phyloP scores from a whole-genome alignment of 106 monocot genomes.

The Phalaenopsis equestris region DNA sequence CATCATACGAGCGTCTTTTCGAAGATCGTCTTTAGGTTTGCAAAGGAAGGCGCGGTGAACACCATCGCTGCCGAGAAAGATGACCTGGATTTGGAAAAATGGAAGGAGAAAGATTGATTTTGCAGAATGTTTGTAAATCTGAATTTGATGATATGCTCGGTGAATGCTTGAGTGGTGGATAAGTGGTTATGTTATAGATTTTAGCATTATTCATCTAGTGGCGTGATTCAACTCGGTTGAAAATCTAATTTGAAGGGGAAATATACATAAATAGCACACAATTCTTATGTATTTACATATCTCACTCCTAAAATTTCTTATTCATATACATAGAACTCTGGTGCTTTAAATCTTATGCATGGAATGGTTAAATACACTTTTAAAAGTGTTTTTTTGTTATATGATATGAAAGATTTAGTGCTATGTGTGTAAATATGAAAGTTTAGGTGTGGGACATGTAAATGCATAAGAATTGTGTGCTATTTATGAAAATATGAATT shows the following conservation, averaged over 20 bases:
- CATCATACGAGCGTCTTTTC: constrained; percentile 99
- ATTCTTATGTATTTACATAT: too few species aligned
- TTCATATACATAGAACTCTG: too few species aligned
- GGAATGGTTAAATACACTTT: too few species aligned
- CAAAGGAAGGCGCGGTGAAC: constrained; percentile 78
- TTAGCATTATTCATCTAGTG: not conserved
- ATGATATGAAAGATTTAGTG: too few species aligned
- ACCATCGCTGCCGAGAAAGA: constrained; percentile 94
- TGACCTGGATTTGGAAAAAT: constrained; percentile 45
- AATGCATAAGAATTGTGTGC: too few species aligned
- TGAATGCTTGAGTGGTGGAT: not conserved
- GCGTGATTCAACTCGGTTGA: not conserved
- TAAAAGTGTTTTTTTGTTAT: too few species aligned
- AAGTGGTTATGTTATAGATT: not conserved
- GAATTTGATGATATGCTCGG: not conserved
- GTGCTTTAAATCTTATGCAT: too few species aligned
- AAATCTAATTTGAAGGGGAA: not conserved
- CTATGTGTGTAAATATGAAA: too few species aligned
- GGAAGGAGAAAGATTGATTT: not conserved
- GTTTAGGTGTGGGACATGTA: too few species aligned
- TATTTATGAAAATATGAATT: not conserved
- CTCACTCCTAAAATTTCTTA: too few species aligned
- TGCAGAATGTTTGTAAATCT: not conserved
- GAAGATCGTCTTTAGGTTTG: constrained; percentile 94
- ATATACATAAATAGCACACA: too few species aligned